Evolutionary conservation across 176 grass and related monocot species (phyloP), one percentile per base, ranked within the genome.

Genomic region (Thinopyrum elongatum): DNA sequence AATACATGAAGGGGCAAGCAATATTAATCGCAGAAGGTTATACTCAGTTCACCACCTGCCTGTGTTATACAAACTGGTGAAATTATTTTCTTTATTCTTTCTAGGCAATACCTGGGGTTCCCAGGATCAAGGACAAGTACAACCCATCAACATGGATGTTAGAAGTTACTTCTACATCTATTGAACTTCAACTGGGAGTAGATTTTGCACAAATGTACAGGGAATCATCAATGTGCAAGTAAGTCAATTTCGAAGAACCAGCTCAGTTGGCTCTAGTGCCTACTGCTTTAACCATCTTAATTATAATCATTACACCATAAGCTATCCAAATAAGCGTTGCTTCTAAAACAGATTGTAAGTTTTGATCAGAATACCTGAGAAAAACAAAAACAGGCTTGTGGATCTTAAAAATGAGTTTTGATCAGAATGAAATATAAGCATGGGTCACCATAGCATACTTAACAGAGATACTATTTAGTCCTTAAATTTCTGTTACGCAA

Each of bases 71-170:
- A 77, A 31, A 75, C 15, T 29, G 15, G 36, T 80, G 36, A 79
- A 42, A 80, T 60, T 4, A 23, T 29, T 59, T 58, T 38, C 1
- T 73, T 1, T 46, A 13, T 49, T 77, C 65, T 90, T 86, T 0
- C 30, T 44, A 97, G 92, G 86, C 36, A 44, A 89, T 97, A 61
- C 13, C 76, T 22, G 88, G 92, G 53, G 73, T 92, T 74, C 88
- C 90, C 33, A 83, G 59, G 35, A 97, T 97, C 44, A 93, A 75
- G 80, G 42, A 94, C 31, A 94, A 92, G 28, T 91, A 97, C 63
- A 97, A 97, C 47, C 95, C 95, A 61, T 89, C 94, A 41, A 94
- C 94, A 44, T 97, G 92, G 94, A 94, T 97, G 92, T 29, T 97
- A 69, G 92, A 97, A 81, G 84, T 87, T 89, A 94, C 90, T 23